Conservation (phyloP, 116 monocot species). For the Iris pallida region DNA sequence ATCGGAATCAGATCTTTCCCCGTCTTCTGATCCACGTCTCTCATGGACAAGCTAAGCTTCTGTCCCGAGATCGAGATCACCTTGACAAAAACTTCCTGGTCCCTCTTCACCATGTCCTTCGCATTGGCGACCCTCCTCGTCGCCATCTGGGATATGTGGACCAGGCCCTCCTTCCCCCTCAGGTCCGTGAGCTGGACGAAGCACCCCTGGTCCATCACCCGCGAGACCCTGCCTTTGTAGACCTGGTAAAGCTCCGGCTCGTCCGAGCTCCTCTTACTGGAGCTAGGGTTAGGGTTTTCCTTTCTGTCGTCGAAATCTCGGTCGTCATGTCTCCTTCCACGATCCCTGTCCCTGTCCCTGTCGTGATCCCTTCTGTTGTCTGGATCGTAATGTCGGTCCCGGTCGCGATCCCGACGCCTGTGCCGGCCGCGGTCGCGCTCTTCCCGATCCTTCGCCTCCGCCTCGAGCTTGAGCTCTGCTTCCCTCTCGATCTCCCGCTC, state of each 20-base stretch:
- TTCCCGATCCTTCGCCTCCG: conserved; percentile 3
- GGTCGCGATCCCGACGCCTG: conserved; percentile 3
- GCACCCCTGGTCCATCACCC: conserved; percentile 88
- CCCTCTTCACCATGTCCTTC: conserved; percentile 74
- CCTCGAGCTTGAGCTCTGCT: conserved; percentile 4
- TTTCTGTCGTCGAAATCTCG: conserved; percentile 15
- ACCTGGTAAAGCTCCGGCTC: conserved; percentile 56
- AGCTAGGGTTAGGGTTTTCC: conserved; percentile 5
- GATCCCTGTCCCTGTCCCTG: conserved; percentile 8
- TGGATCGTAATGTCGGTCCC: conserved; percentile 11
- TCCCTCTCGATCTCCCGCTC: conserved; percentile 31
- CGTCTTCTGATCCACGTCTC: conserved; percentile 87
- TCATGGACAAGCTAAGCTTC: conserved; percentile 84
- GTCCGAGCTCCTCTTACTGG: conserved; percentile 6
- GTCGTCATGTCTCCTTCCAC: conserved; percentile 8
- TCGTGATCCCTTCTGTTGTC: conserved; percentile 8
- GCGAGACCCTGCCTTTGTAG: conserved; percentile 65
- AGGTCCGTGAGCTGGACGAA: conserved; percentile 70
- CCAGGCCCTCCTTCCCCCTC: conserved; percentile 74
- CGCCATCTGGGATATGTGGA: conserved; percentile 84
- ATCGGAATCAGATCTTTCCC: conserved; percentile 91
- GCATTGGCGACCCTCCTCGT: conserved; percentile 53
- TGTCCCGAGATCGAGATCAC: conserved; percentile 84
- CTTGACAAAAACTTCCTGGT: conserved; percentile 89
- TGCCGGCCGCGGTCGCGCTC: conserved; percentile 3